Evolutionary conservation across 805 yeast genomes (phyloP).

Genomic region (Suhomyces prunicola): DNA sequence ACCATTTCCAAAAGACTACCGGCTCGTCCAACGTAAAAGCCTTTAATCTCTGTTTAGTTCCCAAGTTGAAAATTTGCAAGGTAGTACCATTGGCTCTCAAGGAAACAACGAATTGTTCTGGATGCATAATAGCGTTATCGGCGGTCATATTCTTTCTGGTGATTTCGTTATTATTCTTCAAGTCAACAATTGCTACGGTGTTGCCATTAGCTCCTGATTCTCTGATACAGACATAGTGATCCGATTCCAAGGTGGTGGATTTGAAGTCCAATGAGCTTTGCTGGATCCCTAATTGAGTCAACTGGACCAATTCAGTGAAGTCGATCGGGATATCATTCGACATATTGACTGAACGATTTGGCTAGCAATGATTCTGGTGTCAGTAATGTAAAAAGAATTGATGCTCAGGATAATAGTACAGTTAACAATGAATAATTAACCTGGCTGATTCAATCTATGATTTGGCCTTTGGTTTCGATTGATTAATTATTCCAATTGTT

Average conservation of each 20-base stretch:
- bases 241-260: slow-evolving; percentile 92
- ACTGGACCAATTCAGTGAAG: slow-evolving; percentile 91
- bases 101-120: slow-evolving; percentile 82
- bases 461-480: background rate
- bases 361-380: background rate
- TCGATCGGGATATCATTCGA: slow-evolving; percentile 83
- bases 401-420: background rate
- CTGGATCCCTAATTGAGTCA: slow-evolving; percentile 81
- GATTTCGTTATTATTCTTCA: slow-evolving; percentile 72
- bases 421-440: background rate
- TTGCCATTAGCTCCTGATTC: slow-evolving; percentile 63
- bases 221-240: slow-evolving; percentile 80
- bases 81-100: slow-evolving; percentile 96
- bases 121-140: slow-evolving; percentile 96
- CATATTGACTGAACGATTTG: slow-evolving; percentile 1
- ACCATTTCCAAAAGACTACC: slow-evolving; percentile 95
- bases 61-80: slow-evolving; percentile 88
- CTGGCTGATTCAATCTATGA: background rate
- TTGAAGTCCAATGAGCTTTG: slow-evolving; percentile 84
- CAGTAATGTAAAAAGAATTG: background rate
- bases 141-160: slow-evolving; percentile 94
- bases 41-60: slow-evolving; percentile 83
- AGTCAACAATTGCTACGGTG: slow-evolving; percentile 91
- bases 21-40: slow-evolving; percentile 84
- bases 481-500: background rate